Evolutionary conservation across 2,329 filamentous ascomycete species (phyloP).

Genomic region (Aspergillus aculeatus): DNA sequence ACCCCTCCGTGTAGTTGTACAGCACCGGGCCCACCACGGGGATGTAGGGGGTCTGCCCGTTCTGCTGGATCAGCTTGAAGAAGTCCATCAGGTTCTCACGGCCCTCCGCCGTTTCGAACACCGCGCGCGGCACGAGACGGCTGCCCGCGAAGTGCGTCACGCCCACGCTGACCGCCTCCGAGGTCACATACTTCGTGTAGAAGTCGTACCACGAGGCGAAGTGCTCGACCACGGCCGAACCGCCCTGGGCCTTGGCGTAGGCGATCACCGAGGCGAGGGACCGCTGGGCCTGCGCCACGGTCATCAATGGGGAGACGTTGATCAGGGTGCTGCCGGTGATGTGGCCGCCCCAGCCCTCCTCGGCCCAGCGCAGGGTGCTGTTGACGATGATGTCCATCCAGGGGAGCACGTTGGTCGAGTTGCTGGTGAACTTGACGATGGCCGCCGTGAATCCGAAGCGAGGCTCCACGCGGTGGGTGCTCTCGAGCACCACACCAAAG

Average conservation of each 20-base stretch:
- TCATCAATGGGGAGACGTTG: conserved; percentile 17
- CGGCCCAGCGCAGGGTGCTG: conserved; percentile 20
- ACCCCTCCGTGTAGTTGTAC: conserved; percentile 20
- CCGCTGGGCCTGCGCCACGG: conserved; percentile 12
- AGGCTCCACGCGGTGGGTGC: conserved; percentile 17
- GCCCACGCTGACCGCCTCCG: conserved; percentile 18
- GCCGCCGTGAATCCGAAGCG: conserved; percentile 12
- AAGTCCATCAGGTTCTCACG: conserved; percentile 15
- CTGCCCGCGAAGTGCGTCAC: conserved; percentile 19
- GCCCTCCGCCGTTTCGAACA: conserved; percentile 18
- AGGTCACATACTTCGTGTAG: conserved; percentile 18
- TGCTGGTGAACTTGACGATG: conserved; percentile 18
- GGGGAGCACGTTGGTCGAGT: conserved; percentile 17
- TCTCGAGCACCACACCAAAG: conserved; percentile 19
- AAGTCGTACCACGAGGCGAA: conserved; percentile 21
- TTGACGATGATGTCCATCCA: conserved; percentile 25
- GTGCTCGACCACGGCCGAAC: conserved; percentile 15
- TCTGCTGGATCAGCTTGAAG: conserved; percentile 8
- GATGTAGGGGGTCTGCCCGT: conserved; percentile 17
- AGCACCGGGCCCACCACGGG: conserved; percentile 18
- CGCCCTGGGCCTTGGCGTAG: conserved; percentile 15
- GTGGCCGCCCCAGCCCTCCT: conserved; percentile 25
- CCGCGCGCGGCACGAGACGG: conserved; percentile 19
- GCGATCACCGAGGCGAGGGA: conserved; percentile 13
- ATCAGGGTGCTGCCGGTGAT: conserved; percentile 20